phyloP scores from a whole-genome alignment of 2,329 filamentous ascomycete species.

The Diaporthe vexans region DNA sequence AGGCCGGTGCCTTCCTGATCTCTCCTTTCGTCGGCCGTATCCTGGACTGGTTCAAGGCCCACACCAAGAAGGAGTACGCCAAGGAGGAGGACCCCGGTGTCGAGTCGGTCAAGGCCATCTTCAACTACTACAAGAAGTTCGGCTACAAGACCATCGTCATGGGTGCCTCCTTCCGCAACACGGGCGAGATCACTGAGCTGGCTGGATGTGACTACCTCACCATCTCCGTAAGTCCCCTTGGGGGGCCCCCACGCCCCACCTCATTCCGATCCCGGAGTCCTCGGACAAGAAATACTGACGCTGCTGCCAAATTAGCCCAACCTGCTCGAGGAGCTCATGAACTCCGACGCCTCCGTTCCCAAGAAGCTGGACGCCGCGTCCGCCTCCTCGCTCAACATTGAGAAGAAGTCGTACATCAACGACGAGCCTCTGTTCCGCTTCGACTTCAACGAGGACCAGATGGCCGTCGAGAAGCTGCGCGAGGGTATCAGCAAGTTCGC shows the following conservation, averaged over 20 bases:
- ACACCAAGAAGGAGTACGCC: slow-evolving; percentile 92
- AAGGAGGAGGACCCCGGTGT: slow-evolving; percentile 96
- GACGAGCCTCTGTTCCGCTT: slow-evolving; percentile 95
- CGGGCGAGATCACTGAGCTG: slow-evolving; percentile 97
- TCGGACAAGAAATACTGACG: slow-evolving; percentile 1
- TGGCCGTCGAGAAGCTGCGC: slow-evolving; percentile 99
- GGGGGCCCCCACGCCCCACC: slow-evolving; percentile 13
- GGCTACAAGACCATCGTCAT: slow-evolving; percentile 99
- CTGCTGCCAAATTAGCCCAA: slow-evolving; percentile 71
- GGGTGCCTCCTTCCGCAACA: slow-evolving; percentile 98
- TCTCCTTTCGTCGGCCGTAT: slow-evolving; percentile 99
- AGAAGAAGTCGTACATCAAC: slow-evolving; percentile 92
- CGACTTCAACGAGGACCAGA: slow-evolving; percentile 99
- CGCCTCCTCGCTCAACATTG: slow-evolving; percentile 78
- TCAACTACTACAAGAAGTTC: slow-evolving; percentile 99
- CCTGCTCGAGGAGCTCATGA: slow-evolving; percentile 93
- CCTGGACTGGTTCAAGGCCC: slow-evolving; percentile 99
- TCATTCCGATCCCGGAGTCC: slow-evolving; percentile 9
- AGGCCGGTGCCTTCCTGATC: slow-evolving; percentile 97
- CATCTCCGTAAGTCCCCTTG: slow-evolving; percentile 79
- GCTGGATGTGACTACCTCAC: slow-evolving; percentile 99
- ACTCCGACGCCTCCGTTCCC: slow-evolving; percentile 84
- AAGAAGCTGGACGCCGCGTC: slow-evolving; percentile 87
- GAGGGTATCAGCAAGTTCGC: slow-evolving; percentile 99
- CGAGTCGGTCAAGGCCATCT: slow-evolving; percentile 92